Evolutionary conservation across 805 yeast genomes (phyloP).

Genomic region (Candida boidinii): DNA sequence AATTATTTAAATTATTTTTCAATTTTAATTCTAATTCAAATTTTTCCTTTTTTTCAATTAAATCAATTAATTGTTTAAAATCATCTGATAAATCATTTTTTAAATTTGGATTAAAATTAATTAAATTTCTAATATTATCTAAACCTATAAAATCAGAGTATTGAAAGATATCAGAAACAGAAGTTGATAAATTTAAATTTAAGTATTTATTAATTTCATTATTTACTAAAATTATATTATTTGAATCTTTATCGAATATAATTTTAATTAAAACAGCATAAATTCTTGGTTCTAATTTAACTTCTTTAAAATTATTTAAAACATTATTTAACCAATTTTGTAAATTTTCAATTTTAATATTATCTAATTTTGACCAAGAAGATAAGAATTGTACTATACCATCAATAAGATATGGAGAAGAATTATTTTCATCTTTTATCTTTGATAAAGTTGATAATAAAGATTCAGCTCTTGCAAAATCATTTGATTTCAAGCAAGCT

Average conservation of each 20-base stretch:
- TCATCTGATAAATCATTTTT: conserved; percentile 16
- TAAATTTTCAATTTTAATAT: background rate
- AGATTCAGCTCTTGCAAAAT: conserved; percentile 61
- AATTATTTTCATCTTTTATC: conserved; percentile 20
- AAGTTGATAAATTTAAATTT: too few relatives aligned
- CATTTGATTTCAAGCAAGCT: conserved; percentile 61
- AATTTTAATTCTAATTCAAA: too few relatives aligned
- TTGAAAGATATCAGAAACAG: conserved; percentile 28
- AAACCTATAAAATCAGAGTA: conserved; percentile 40
- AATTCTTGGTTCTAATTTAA: background rate
- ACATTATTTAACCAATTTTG: too few relatives aligned
- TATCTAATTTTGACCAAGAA: conserved; percentile 18
- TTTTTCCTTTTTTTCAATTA: conserved; percentile 2
- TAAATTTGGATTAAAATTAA: conserved; percentile 19
- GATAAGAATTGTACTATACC: conserved; percentile 60
- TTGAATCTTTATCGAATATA: background rate
- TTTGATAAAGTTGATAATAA: conserved; percentile 56
- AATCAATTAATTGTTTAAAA: conserved; percentile 15
- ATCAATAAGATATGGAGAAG: conserved; percentile 41
- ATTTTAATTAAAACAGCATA: background rate
- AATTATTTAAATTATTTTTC: too few relatives aligned
- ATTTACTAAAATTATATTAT: too few relatives aligned
- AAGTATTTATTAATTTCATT: too few relatives aligned
- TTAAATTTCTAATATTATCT: conserved; percentile 30
- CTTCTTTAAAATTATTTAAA: background rate